phyloP scores from a whole-genome alignment of 768 basidiomycete genomes.

The Mrakia gelida region DNA sequence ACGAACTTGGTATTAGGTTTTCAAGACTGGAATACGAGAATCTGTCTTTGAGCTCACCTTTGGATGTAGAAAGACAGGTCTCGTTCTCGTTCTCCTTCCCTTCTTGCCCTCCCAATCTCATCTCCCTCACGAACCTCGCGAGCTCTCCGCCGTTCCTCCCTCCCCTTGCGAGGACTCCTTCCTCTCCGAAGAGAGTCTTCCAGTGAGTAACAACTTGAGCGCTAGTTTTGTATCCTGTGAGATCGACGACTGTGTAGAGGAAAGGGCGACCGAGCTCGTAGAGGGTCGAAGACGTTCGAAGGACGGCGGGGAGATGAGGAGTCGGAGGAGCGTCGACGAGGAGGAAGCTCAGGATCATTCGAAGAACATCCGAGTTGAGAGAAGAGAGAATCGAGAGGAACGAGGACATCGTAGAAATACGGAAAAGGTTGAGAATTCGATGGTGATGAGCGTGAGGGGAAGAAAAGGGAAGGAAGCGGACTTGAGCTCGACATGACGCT shows the following conservation, averaged over 20 bases:
- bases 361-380: not conserved
- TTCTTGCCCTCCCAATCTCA: no score
- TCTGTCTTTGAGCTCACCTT: no score
- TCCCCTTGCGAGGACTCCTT: not conserved
- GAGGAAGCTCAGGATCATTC: not conserved
- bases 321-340: not conserved
- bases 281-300: not conserved
- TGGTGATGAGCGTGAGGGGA: no score
- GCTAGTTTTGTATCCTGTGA: not conserved
- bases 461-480: not conserved
- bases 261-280: not conserved
- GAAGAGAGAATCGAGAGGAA: not conserved
- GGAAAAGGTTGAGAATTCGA: not conserved
- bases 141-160: not conserved
- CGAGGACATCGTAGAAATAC: not conserved
- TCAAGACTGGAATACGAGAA: no score
- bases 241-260: not conserved
- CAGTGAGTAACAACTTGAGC: not conserved
- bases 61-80: no score
- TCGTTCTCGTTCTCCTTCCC: no score
- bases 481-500: no score
- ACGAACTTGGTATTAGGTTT: no score
- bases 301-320: not conserved
- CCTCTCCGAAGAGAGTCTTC: not conserved
- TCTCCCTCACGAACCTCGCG: no score